Evolutionary conservation across 768 basidiomycete genomes (phyloP), one percentile per base, ranked within the genome.

Genomic region (Mrakia blollopis): DNA sequence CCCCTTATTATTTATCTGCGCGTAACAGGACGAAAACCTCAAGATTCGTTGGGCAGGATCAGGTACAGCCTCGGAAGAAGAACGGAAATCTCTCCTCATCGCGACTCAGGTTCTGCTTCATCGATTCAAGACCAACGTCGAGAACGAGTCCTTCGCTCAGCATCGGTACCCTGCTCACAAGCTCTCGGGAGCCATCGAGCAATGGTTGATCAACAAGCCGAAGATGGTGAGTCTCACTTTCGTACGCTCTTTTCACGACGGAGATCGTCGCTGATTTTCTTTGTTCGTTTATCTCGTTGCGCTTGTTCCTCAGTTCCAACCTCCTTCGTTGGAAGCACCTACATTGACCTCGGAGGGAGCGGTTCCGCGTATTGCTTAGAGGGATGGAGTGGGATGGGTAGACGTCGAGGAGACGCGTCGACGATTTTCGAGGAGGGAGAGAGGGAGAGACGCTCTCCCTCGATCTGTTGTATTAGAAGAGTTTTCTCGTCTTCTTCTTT

Each of bases 171-270:
- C 57, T 13, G 23, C 57, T n/a, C 57, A 57, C 25, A 57, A 28
- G 57, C 28, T 28, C 2, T 57, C 57, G 57, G 28, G 13, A 28
- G 57, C 7, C 7, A 57, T 57, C 57, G 2, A 28, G n/a, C 25
- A 57, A 13, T 57, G 57, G 57, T 14, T 57, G 57, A n/a, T 9
- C 3, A 28, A 57, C 57, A 57, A 57, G 57, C 57, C 57, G 57
- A 57, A 28, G 25, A 8, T 88, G 92, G 92, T 91, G 81, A 72
- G 80, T 60, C n/a, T 65, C 21, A 35, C 13, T n/a, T 28, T 28
- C 37, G 47, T 44, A 32, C 14, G 1, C 14, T 63, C 28, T 18
- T 35, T 63, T n/a, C n/a, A n/a, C n/a, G n/a, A n/a, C n/a, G n/a
- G n/a, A n/a, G n/a, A n/a, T n/a, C 47, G 47, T 50, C 47, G 47